Evolutionary conservation across 208 protist genomes (phyloP), one percentile per base, ranked within the genome.

Genomic region (Lotmaria passim): DNA sequence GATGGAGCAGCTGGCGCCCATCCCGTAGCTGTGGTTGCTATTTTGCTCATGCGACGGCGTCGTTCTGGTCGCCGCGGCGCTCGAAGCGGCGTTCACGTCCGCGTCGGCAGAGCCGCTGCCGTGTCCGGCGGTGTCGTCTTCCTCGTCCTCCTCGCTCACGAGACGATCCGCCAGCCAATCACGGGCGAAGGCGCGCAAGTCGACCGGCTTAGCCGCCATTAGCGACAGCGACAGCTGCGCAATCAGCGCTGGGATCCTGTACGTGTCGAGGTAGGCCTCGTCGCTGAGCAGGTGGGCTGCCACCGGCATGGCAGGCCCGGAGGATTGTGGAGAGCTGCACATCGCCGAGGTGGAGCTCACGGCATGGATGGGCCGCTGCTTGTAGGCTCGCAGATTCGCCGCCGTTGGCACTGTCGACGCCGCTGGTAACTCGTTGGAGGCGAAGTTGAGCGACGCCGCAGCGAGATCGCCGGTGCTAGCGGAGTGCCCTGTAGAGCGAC

Each of bases 161-260:
- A 73, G 50, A 8, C 71, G 61, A 28, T 85, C 67, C 12, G 50
- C 53, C 14, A 93, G 77, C 87, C 90, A 95, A 48, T 84, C 68
- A 4, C 75, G 61, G 15, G 89, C 79, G 67, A 92, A 95, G 21
- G 50, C 70, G 19, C 82, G 58, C 55, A 83, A 86, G 65, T 95
- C 85, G 12, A 72, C 51, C 3, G 90, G 90, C 65, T 90, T 90
- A 1, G 75, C 46, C 15, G 82, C 65, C 53, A 86, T 69, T 21
- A 95, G 60, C 39, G 83, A 85, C 26, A 82, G 56, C 11, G 78
- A 78, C 4, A 95, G 80, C 38, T 79, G 47, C 8, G 73, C 70
- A 3, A 93, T 69, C 47, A 93, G 55, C 4, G 81, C 52, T 3
- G 68, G 43, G 48, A 95, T 81, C 36, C 72, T 73, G 46, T 79